Evolutionary conservation across 2,329 filamentous ascomycete genomes (phyloP), one percentile per base, ranked within the genome.

Genomic region (Orbilia ellipsospora): DNA sequence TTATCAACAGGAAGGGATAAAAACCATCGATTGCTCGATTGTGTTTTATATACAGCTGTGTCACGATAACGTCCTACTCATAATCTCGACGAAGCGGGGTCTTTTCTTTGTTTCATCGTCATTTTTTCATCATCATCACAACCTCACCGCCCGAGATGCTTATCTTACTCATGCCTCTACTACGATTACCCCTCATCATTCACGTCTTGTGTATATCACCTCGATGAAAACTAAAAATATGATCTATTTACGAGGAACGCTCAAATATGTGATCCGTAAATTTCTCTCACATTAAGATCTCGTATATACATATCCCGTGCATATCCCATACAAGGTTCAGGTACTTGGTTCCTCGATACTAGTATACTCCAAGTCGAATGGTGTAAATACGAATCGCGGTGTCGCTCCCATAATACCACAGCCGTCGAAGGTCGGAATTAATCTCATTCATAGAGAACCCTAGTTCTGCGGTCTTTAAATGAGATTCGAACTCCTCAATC

Each of bases 401-500:
- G 26, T 69, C 60, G 15, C 64, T 75, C 36, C 48, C 64, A 51
- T 69, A 75, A 61, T 69, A 69, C 72, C 72, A 75, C 7, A 75
- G 6, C 42, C 20, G 57, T 12, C 64, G 18, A 18, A 36, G 57
- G 1, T 59, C 28, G 13, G 59, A 28, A 6, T 5, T 16, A 6
- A 69, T 40, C 1, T 69, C 48, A 16, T 51, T 18, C 4, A 50
- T 23, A 18, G 13, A 12, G 18, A 69, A 75, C 12, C 1, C 28
- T 26, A 75, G 42, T 10, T 16, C 44, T 0, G 28, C 59, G 20
- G 6, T 3, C 1, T 50, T 50, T 50, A 75, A 31, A n/a, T 61
- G 28, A n/a, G 4, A 40, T 26, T 69, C 60, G 80, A 94, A 93
- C 4, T 84, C 84, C 75, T 87, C 84, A 79, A 91, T 91, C 0